phyloP scores from a whole-genome alignment of 805 yeast species.

The Hanseniaspora pseudoguilliermondii region DNA sequence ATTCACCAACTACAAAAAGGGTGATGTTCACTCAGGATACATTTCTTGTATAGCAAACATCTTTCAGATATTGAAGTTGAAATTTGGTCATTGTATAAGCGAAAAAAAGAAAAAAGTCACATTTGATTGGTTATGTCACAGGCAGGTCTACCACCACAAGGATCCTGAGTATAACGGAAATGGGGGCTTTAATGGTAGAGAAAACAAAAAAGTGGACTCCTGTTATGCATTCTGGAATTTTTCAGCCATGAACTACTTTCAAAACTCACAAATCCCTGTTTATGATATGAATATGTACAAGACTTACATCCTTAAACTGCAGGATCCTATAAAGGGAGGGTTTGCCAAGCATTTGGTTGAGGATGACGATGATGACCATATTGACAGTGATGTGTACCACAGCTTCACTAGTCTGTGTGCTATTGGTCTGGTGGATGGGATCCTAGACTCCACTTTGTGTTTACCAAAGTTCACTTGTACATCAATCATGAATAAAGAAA shows the following conservation, averaged over 20 bases:
- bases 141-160: conserved; percentile 22
- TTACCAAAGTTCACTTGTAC: conserved; percentile 17
- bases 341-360: conserved; percentile 41
- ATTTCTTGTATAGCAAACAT: conserved; percentile 9
- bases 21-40: conserved; percentile 10
- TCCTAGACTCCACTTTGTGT: conserved; percentile 24
- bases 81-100: not conserved
- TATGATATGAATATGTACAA: conserved; percentile 33
- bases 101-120: conserved; percentile 2
- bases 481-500: not conserved
- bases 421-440: conserved; percentile 29
- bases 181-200: conserved; percentile 81
- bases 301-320: conserved; percentile 32
- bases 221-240: conserved; percentile 81
- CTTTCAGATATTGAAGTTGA: not conserved
- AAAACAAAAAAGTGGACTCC: conserved; percentile 73
- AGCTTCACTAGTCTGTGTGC: conserved; percentile 50
- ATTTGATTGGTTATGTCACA: conserved; percentile 8
- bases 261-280: conserved; percentile 12
- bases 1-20: conserved; percentile 3
- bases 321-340: conserved; percentile 58
- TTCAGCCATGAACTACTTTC: conserved; percentile 41
- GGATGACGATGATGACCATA: conserved; percentile 23
- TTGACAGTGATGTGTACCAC: conserved; percentile 61
- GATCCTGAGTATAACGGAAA: conserved; percentile 36